These are phyloP conservation scores for Anacardium occidentale DNA, from an alignment of 345 rosid species.

Conservation along the genomic window DNA sequence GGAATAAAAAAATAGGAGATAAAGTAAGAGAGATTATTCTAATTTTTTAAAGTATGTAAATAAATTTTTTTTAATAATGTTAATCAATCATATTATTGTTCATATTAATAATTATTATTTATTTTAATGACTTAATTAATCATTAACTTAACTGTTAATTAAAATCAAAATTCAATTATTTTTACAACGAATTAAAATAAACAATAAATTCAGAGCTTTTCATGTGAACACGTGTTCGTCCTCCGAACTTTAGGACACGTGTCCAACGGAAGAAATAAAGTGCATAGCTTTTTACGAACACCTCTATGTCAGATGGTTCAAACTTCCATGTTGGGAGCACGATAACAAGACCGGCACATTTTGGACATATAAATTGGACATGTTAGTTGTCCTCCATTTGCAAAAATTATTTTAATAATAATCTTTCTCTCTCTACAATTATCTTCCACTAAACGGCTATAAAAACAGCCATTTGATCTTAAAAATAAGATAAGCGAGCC, in stretches of 20 bases:
- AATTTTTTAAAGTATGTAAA: no score
- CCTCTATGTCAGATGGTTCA: not conserved
- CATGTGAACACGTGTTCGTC: slow-evolving; percentile 9
- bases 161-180: no score
- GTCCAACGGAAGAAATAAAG: not conserved
- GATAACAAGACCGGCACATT: slow-evolving; percentile 24
- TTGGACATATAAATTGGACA: slow-evolving; percentile 22
- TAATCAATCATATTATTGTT: no score
- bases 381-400: slow-evolving; percentile 33
- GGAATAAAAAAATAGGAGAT: no score
- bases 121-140: no score
- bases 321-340: slow-evolving; percentile 2
- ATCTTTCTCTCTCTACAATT: slow-evolving; percentile 27
- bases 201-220: not conserved
- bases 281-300: not conserved
- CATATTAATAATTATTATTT: no score
- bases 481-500: not conserved
- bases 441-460: slow-evolving; percentile 21
- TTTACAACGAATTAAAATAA: no score
- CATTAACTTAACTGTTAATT: no score
- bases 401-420: not conserved
- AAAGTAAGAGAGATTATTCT: no score
- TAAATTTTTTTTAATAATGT: no score
- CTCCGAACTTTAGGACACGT: not conserved
- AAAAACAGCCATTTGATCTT: slow-evolving; percentile 10